Evolutionary conservation across 192 early-diverging fungal species (phyloP).

Genomic region (Umbelopsis sp.): DNA sequence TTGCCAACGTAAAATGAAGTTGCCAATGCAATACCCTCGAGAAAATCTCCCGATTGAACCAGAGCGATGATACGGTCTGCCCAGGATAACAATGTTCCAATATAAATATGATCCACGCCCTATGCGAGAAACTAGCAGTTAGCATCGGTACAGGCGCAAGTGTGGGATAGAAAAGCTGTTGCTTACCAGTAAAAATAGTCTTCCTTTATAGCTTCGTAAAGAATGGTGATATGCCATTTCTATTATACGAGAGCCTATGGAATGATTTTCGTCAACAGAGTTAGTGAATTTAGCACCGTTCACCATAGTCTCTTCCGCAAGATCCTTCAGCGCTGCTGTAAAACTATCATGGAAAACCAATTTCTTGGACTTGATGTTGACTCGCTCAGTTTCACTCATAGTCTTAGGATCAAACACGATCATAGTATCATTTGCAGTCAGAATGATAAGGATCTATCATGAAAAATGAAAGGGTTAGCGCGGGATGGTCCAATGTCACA

Average conservation of each 20-base stretch:
- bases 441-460: conserved; percentile 52
- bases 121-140: background rate
- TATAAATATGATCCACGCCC: conserved; percentile 55
- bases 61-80: conserved; percentile 57
- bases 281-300: conserved; percentile 23
- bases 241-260: conserved; percentile 8
- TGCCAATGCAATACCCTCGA: conserved; percentile 57
- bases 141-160: background rate
- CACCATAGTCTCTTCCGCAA: conserved; percentile 23
- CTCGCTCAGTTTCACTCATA: conserved; percentile 52
- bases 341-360: conserved; percentile 62
- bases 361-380: conserved; percentile 46
- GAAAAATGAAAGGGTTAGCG: background rate
- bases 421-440: conserved; percentile 59
- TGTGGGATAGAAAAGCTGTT: background rate
- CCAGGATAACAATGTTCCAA: conserved; percentile 60
- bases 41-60: conserved; percentile 57
- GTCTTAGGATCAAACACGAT: conserved; percentile 58
- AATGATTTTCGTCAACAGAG: conserved; percentile 14
- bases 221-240: conserved; percentile 59
- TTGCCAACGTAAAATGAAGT: conserved; percentile 60
- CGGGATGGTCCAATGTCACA: background rate
- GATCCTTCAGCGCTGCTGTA: conserved; percentile 40
- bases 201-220: conserved; percentile 56
- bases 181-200: conserved; percentile 58